Conservation (phyloP, 129 eudicot species). For the Smallanthus sonchifolius region DNA sequence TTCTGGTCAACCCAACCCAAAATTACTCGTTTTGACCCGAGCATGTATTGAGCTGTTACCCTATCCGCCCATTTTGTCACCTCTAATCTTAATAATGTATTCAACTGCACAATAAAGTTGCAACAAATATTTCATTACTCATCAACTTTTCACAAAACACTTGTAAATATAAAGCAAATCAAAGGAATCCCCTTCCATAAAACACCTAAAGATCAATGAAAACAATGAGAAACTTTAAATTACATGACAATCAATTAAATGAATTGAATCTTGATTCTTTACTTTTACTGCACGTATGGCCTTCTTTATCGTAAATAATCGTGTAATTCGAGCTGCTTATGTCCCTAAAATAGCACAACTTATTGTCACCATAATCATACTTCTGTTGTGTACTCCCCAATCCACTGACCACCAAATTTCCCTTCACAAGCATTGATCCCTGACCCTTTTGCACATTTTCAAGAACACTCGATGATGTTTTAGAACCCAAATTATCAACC, state of each 20-base stretch:
- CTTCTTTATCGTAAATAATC: constrained; percentile 63
- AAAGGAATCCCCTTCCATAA: background rate
- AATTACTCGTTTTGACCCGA: background rate
- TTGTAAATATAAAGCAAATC: background rate
- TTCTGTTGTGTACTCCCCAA: constrained; percentile 71
- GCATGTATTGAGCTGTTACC: background rate
- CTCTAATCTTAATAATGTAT: background rate
- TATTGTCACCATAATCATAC: constrained; percentile 40
- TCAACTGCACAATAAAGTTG: background rate
- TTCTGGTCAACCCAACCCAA: background rate
- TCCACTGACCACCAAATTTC: constrained; percentile 65
- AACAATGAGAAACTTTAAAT: constrained; percentile 5
- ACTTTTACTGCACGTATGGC: constrained; percentile 36
- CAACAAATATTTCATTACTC: background rate
- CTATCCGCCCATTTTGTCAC: background rate
- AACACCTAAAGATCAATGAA: background rate
- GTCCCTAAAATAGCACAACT: constrained; percentile 62
- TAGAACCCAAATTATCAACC: constrained; percentile 30
- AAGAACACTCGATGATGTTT: constrained; percentile 39
- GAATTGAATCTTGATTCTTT: constrained; percentile 17
- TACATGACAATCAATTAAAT: background rate
- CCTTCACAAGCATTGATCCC: constrained; percentile 62
- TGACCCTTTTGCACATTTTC: constrained; percentile 60
- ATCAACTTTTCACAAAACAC: background rate
- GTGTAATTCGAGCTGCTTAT: constrained; percentile 75